Conservation (phyloP, 179 eudicot species). For the Spinacia oleracea region DNA sequence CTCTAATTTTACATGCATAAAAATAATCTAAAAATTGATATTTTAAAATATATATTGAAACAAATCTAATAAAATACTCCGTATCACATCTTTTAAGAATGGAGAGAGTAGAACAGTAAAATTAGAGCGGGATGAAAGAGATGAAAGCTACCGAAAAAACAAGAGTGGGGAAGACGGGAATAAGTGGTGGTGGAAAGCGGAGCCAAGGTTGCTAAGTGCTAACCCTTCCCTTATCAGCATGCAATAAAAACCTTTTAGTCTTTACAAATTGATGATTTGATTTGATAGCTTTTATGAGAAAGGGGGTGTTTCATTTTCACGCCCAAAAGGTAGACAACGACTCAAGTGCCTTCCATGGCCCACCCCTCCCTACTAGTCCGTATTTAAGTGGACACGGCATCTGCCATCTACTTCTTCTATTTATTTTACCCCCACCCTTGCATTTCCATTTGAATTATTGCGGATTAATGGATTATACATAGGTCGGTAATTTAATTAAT, state of each 20-base stretch:
- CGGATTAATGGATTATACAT: no score
- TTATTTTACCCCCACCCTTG: no score
- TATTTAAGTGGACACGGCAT: constrained; percentile 35
- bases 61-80: no score
- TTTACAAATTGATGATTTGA: constrained; percentile 32
- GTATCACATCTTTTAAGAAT: no score
- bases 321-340: constrained; percentile 40
- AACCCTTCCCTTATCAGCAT: constrained; percentile 29
- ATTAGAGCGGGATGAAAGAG: no score
- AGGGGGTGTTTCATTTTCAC: constrained; percentile 35
- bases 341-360: constrained; percentile 35
- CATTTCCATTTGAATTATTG: no score
- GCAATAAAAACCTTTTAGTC: constrained; percentile 26
- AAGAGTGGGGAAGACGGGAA: neutral
- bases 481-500: no score
- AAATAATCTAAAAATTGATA: no score
- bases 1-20: no score
- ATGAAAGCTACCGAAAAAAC: no score
- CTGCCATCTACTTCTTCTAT: constrained; percentile 12
- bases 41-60: no score
- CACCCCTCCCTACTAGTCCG: constrained; percentile 16
- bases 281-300: constrained; percentile 23
- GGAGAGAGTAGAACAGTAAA: no score
- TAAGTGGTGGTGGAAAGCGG: constrained; percentile 4
- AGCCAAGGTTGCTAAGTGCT: neutral